These are phyloP conservation scores for Coemansia pectinata DNA, from an alignment of 192 early-diverging fungal species.

Conservation along the genomic window DNA sequence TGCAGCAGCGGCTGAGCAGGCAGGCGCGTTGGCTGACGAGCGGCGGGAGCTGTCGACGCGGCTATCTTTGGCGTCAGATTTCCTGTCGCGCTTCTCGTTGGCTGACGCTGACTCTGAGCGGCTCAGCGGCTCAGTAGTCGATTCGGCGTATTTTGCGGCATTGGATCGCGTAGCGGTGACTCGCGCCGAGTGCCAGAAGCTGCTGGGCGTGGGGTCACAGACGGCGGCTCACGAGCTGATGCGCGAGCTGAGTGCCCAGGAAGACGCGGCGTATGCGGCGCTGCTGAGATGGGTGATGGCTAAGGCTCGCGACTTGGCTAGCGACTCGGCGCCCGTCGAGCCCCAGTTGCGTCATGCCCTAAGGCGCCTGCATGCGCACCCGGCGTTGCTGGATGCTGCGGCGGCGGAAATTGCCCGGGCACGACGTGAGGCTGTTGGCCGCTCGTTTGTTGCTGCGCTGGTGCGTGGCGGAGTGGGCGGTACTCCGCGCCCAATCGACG, in stretches of 20 bases:
- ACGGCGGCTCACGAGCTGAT: conserved; percentile 27
- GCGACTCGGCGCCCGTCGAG: conserved; percentile 20
- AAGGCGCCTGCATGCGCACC: conserved; percentile 18
- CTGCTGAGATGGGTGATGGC: conserved; percentile 41
- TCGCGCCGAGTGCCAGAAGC: conserved; percentile 27
- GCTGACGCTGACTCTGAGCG: not conserved
- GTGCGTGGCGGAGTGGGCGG: conserved; percentile 23
- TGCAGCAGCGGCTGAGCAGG: conserved; percentile 20
- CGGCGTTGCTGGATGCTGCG: conserved; percentile 26
- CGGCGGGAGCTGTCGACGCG: conserved; percentile 22
- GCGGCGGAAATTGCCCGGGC: conserved; percentile 13
- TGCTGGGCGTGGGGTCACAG: conserved; percentile 18
- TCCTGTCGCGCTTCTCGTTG: conserved; percentile 22
- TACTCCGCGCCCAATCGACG: conserved; percentile 79
- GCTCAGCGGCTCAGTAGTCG: not conserved
- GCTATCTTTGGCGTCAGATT: conserved; percentile 1
- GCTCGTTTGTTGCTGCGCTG: conserved; percentile 32
- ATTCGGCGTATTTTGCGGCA: conserved; percentile 14
- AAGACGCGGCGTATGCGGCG: conserved; percentile 20
- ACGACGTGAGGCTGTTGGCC: conserved; percentile 28
- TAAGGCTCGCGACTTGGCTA: conserved; percentile 17
- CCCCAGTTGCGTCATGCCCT: conserved; percentile 24
- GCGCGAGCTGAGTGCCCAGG: conserved; percentile 18
- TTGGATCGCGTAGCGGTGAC: conserved; percentile 14
- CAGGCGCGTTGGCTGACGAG: conserved; percentile 29